Evolutionary conservation across 1,284 basidiomycete species (phyloP).

Genomic region (Puccinia coronata): DNA sequence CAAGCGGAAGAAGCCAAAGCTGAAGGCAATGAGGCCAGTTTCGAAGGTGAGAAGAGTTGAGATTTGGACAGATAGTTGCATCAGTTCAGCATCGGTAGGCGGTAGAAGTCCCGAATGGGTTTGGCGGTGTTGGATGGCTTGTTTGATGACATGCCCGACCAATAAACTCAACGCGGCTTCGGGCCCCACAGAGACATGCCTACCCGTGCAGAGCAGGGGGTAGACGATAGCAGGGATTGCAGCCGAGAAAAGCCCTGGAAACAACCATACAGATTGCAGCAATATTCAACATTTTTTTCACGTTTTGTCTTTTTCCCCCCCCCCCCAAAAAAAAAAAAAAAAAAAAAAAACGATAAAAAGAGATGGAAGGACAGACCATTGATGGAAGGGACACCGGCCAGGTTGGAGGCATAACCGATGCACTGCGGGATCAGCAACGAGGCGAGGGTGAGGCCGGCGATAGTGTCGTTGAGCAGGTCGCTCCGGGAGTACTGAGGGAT

Average conservation of each 20-base stretch:
- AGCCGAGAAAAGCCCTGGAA: slow-evolving; percentile 72
- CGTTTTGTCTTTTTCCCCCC: slow-evolving; percentile 60
- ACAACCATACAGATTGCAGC: background rate
- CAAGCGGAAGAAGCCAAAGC: slow-evolving; percentile 81
- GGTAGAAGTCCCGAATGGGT: slow-evolving; percentile 65
- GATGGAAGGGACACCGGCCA: slow-evolving; percentile 64
- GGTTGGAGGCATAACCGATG: slow-evolving; percentile 83
- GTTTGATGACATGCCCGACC: slow-evolving; percentile 78
- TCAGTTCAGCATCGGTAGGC: slow-evolving; percentile 65
- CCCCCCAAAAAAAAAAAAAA: no score
- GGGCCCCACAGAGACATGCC: slow-evolving; percentile 69
- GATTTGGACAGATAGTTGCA: slow-evolving; percentile 60
- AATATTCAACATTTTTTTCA: slow-evolving; percentile 61
- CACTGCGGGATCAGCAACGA: slow-evolving; percentile 85
- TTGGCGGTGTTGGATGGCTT: slow-evolving; percentile 67
- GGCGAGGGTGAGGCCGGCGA: slow-evolving; percentile 80
- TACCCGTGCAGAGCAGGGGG: slow-evolving; percentile 79
- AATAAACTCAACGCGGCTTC: slow-evolving; percentile 87
- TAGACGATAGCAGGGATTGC: slow-evolving; percentile 68
- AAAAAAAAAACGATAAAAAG: slow-evolving; percentile 52
- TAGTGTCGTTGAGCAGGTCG: slow-evolving; percentile 64
- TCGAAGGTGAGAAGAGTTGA: slow-evolving; percentile 78
- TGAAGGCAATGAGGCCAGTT: slow-evolving; percentile 82
- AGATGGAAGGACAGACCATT: slow-evolving; percentile 49
- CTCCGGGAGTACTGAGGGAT: slow-evolving; percentile 42